Percentiles rank a stretch among this genome's conserved stretches.
Evolutionary conservation across 306 rosid genomes (phyloP).

Genomic region (Sphenostylis stenocarpa): DNA sequence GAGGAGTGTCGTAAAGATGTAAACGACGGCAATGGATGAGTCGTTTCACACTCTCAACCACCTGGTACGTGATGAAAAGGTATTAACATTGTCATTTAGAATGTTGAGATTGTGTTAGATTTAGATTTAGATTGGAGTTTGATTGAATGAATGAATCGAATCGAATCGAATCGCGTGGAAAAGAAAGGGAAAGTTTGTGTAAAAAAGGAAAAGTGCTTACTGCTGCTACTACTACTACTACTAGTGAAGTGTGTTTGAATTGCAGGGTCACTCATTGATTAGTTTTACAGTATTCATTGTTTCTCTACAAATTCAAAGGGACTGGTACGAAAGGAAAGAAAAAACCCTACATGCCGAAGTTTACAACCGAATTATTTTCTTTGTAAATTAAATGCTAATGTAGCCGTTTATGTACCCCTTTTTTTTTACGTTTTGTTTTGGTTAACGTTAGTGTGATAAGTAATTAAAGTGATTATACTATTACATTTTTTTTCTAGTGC

Average conservation of each 20-base stretch:
- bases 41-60: background rate
- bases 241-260: conserved; percentile 5
- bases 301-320: background rate
- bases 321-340: background rate
- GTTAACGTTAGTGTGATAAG: background rate
- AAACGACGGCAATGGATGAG: conserved; percentile 4
- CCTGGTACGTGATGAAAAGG: background rate
- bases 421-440: background rate
- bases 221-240: background rate
- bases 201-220: background rate
- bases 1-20: background rate
- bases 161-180: too few species aligned
- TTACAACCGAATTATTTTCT: background rate
- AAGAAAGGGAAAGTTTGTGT: background rate
- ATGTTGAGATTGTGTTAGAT: conserved; percentile 16
- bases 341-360: background rate
- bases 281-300: background rate
- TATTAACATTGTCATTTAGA: conserved; percentile 11
- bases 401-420: background rate
- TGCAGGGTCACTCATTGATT: background rate
- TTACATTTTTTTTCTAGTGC: too few species aligned
- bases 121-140: conserved; percentile 5
- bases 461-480: too few species aligned
- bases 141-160: background rate
- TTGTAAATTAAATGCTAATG: background rate